phyloP scores from a whole-genome alignment of 768 basidiomycete species.

The Tremella yokohamensis region DNA sequence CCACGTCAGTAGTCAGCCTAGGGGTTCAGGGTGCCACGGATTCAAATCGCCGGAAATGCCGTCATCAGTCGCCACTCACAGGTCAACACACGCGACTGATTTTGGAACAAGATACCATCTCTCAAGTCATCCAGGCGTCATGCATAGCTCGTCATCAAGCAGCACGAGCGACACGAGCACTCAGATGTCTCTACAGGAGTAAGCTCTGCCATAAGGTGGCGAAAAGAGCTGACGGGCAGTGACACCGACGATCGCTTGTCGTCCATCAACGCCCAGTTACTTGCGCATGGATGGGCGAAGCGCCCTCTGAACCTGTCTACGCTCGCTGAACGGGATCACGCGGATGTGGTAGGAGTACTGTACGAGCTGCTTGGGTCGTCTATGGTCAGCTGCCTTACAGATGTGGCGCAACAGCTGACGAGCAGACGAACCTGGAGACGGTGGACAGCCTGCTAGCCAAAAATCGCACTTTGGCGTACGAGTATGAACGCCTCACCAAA shows the following conservation, averaged over 20 bases:
- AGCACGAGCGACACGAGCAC: too few species aligned
- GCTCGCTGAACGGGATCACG: conserved; percentile 21
- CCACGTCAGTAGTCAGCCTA: neutral
- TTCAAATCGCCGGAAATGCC: neutral
- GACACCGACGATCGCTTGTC: conserved; percentile 13
- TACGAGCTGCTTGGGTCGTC: conserved; percentile 37
- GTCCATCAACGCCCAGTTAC: conserved; percentile 35
- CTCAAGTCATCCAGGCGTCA: neutral
- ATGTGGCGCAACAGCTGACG: neutral
- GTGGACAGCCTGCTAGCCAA: conserved; percentile 29
- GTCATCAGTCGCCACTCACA: neutral
- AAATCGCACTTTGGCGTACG: conserved; percentile 37
- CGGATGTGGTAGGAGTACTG: conserved; percentile 31
- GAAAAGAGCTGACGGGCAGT: neutral
- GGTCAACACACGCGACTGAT: conserved; percentile 6
- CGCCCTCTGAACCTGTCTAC: conserved; percentile 29
- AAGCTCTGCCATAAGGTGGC: neutral
- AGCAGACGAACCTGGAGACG: conserved; percentile 34
- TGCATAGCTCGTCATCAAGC: too few species aligned
- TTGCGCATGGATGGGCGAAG: conserved; percentile 39
- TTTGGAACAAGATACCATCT: neutral
- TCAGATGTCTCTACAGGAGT: neutral
- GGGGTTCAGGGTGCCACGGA: neutral
- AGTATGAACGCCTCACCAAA: conserved; percentile 33
- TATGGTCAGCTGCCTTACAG: conserved; percentile 25